These are phyloP conservation scores for Cyclotella atomus DNA, from an alignment of 108 stramenopile species.

Conservation along the genomic window DNA sequence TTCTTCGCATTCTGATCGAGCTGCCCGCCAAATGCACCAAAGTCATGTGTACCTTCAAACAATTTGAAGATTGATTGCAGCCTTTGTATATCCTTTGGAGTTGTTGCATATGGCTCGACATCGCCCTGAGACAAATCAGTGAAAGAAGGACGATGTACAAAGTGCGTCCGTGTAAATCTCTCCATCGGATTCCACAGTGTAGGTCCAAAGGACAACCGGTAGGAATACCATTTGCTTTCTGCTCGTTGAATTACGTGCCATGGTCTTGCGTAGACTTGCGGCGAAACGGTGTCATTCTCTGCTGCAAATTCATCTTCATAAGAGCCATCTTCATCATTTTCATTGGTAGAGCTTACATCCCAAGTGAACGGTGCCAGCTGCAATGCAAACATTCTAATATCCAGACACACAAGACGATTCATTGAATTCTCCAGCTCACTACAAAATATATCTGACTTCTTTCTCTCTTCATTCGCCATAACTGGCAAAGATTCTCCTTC, in stretches of 20 bases:
- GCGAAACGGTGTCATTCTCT: neutral
- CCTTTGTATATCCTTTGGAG: slow-evolving; percentile 34
- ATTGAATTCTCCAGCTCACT: slow-evolving; percentile 51
- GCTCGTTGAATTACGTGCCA: slow-evolving; percentile 77
- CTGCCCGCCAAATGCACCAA: slow-evolving; percentile 79
- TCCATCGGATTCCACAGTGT: slow-evolving; percentile 67
- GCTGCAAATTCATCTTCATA: slow-evolving; percentile 1
- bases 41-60: slow-evolving; percentile 81
- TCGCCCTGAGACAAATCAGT: slow-evolving; percentile 10
- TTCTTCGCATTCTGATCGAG: slow-evolving; percentile 63
- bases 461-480: slow-evolving; percentile 6
- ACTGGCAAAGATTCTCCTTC: neutral
- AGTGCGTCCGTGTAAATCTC: slow-evolving; percentile 69
- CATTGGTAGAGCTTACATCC: slow-evolving; percentile 4
- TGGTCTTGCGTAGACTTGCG: slow-evolving; percentile 8
- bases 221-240: slow-evolving; percentile 75
- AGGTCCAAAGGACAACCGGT: slow-evolving; percentile 63
- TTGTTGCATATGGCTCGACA: slow-evolving; percentile 21
- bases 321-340: neutral
- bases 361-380: slow-evolving; percentile 41
- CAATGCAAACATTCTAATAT: slow-evolving; percentile 68
- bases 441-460: slow-evolving; percentile 26
- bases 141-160: slow-evolving; percentile 39
- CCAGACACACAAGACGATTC: slow-evolving; percentile 70
- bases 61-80: slow-evolving; percentile 53